Conservation (phyloP, 331 rosid species). For the Malus hybrid region DNA sequence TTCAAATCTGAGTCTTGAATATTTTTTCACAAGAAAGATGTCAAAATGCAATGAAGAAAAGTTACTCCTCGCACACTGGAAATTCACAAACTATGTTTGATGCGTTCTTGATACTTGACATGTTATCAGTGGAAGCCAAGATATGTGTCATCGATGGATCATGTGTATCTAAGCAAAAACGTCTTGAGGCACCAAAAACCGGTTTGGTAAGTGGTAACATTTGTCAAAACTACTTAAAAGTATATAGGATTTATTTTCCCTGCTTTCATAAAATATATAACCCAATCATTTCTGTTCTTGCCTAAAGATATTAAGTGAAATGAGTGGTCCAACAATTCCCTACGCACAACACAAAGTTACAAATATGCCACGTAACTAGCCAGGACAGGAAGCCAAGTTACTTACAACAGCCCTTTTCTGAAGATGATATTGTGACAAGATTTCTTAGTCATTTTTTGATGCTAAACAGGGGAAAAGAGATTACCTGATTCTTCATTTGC, state of each 20-base stretch:
- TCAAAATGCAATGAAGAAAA: neutral
- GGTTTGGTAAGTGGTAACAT: neutral
- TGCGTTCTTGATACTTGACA: neutral
- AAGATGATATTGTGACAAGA: neutral
- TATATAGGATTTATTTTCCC: no score
- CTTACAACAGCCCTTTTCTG: neutral
- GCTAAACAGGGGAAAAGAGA: neutral
- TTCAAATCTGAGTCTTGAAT: neutral
- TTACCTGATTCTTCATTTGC: slow-evolving; percentile 88
- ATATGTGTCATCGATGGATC: neutral
- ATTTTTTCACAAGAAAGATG: neutral
- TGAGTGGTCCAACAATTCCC: neutral
- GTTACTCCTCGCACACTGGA: neutral
- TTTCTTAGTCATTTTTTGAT: neutral
- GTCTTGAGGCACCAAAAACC: neutral
- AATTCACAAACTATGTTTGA: neutral
- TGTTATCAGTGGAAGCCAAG: neutral
- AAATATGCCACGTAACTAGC: neutral
- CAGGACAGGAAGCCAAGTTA: neutral
- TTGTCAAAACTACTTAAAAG: neutral
- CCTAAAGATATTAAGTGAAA: neutral
- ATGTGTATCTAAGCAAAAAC: neutral
- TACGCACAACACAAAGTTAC: neutral
- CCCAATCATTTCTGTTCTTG: neutral
- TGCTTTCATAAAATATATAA: no score